These are phyloP conservation scores for Meyerozyma athensensis DNA, from an alignment of 1,139 yeast species.

Conservation along the genomic window DNA sequence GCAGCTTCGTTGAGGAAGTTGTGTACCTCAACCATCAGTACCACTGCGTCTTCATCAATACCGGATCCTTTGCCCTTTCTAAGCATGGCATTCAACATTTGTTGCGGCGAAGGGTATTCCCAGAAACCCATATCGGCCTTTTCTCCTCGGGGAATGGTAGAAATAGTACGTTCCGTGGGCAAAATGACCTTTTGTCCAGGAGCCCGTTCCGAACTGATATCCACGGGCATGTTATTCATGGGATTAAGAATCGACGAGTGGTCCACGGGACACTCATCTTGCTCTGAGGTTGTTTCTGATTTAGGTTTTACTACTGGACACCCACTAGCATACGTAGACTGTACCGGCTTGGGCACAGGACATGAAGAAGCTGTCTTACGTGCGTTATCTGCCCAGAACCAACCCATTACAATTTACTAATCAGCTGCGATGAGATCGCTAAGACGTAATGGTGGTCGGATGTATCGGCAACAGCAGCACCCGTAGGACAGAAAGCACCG, in stretches of 20 bases:
- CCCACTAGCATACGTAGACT: conserved; percentile 7
- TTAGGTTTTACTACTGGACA: conserved; percentile 35
- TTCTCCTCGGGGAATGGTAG: conserved; percentile 84
- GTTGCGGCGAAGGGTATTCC: conserved; percentile 99
- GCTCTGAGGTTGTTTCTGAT: conserved; percentile 4
- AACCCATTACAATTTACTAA: conserved; percentile 52
- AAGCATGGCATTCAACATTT: conserved; percentile 96
- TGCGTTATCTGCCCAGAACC: conserved; percentile 67
- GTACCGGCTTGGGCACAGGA: conserved; percentile 6
- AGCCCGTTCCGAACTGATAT: conserved; percentile 58
- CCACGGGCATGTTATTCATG: conserved; percentile 82
- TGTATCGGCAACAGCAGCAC: not conserved
- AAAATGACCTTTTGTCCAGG: conserved; percentile 78
- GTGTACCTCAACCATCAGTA: conserved; percentile 95
- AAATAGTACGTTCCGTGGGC: conserved; percentile 78
- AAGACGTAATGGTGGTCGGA: not conserved
- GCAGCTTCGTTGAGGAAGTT: conserved; percentile 97
- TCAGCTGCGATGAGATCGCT: conserved; percentile 1
- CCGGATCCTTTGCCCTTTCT: conserved; percentile 86
- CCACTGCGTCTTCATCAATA: conserved; percentile 92
- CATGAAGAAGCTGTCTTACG: conserved; percentile 6
- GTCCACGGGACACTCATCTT: conserved; percentile 20
- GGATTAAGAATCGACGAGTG: conserved; percentile 56
- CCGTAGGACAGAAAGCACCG: not conserved
- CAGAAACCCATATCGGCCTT: conserved; percentile 66